These are phyloP conservation scores for Floccularia luteovirens DNA, from an alignment of 768 basidiomycete species.

Conservation along the genomic window DNA sequence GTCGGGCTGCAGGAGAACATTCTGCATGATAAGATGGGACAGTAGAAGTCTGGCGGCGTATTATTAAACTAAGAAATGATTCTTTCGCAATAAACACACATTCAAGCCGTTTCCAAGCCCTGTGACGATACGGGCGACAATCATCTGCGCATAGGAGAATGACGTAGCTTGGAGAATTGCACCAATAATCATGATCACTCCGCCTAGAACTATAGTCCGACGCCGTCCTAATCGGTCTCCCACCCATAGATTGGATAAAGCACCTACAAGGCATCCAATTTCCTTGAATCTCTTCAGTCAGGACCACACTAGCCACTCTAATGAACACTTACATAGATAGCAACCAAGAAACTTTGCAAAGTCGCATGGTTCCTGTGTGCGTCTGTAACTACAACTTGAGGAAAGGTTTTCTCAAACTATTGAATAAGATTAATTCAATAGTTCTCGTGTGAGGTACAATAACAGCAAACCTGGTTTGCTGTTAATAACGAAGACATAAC, in stretches of 20 bases:
- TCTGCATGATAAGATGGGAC: slow-evolving; percentile 62
- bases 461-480: slow-evolving; percentile 33
- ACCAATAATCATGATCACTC: slow-evolving; percentile 53
- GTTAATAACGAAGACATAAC: slow-evolving; percentile 64
- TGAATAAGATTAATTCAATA: neutral
- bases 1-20: slow-evolving; percentile 49
- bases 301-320: neutral
- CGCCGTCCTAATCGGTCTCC: slow-evolving; percentile 54
- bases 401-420: slow-evolving; percentile 52
- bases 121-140: slow-evolving; percentile 53
- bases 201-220: slow-evolving; percentile 49
- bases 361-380: slow-evolving; percentile 39
- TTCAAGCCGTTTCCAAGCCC: slow-evolving; percentile 64
- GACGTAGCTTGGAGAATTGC: slow-evolving; percentile 53
- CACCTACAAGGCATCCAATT: slow-evolving; percentile 58
- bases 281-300: slow-evolving; percentile 28
- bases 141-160: slow-evolving; percentile 51
- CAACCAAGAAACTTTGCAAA: slow-evolving; percentile 51
- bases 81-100: slow-evolving; percentile 22
- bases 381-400: slow-evolving; percentile 36
- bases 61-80: neutral
- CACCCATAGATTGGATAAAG: slow-evolving; percentile 54
- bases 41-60: slow-evolving; percentile 43
- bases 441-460: neutral
- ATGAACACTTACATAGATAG: slow-evolving; percentile 39